Conservation (phyloP, 306 rosid genomes). For the Astragalus glycyphyllos region DNA sequence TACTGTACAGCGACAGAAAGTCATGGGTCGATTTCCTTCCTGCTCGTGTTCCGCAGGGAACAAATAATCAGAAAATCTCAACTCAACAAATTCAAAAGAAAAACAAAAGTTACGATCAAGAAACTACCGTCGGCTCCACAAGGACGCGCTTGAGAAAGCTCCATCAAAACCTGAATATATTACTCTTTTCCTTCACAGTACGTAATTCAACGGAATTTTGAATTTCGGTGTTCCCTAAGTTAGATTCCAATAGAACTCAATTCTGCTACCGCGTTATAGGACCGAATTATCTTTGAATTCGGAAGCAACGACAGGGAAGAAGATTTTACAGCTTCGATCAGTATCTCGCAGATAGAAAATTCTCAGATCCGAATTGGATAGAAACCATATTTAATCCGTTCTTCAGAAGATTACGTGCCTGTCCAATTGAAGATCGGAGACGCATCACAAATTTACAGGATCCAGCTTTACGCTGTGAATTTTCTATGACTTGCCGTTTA, state of each 20-base stretch:
- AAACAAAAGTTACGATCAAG: constrained; percentile 15
- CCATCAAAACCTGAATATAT: constrained; percentile 59
- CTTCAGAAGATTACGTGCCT: constrained; percentile 5
- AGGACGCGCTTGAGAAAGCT: constrained; percentile 85
- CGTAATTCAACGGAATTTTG: constrained; percentile 45
- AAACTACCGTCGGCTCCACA: constrained; percentile 76
- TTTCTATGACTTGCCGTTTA: not conserved
- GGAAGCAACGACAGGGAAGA: not conserved
- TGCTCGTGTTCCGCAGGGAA: constrained; percentile 45
- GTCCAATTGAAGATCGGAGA: constrained; percentile 56
- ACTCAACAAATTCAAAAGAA: not conserved
- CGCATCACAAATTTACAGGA: constrained; percentile 43
- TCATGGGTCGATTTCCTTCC: constrained; percentile 91
- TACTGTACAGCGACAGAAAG: constrained; percentile 85
- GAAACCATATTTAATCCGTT: constrained; percentile 6
- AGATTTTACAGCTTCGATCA: constrained; percentile 31
- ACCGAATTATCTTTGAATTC: constrained; percentile 37
- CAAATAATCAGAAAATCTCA: constrained; percentile 10
- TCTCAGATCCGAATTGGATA: constrained; percentile 57
- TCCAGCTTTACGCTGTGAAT: constrained; percentile 8
- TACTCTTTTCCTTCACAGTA: not conserved
- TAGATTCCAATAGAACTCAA: constrained; percentile 45
- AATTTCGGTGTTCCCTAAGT: constrained; percentile 17
- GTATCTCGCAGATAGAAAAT: constrained; percentile 1
- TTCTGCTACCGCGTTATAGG: not conserved